Conservation (phyloP, 2,329 filamentous ascomycete species). For the Colletotrichum filicis region DNA sequence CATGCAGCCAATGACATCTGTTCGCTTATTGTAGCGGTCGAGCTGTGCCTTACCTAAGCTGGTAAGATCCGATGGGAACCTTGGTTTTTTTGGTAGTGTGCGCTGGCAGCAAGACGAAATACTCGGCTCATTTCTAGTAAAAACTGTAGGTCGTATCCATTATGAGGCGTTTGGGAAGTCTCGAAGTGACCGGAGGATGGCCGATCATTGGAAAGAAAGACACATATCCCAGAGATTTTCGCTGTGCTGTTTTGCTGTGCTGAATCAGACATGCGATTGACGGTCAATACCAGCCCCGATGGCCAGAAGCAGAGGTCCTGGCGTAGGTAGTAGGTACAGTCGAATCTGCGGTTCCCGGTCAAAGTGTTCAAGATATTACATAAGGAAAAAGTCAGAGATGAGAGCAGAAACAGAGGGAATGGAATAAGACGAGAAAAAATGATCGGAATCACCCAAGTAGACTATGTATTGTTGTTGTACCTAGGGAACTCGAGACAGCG, state of each 20-base stretch:
- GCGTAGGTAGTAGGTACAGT: neutral
- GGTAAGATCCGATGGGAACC: slow-evolving; percentile 6
- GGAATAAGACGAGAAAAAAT: neutral
- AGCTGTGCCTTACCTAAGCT: slow-evolving; percentile 19
- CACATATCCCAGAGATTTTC: slow-evolving; percentile 3
- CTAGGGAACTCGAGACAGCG: neutral
- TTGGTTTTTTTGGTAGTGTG: slow-evolving; percentile 12
- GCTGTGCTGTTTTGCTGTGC: neutral
- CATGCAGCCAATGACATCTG: neutral
- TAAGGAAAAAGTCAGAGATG: neutral
- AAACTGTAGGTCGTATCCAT: neutral
- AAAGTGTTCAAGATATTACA: neutral
- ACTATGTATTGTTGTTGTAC: neutral
- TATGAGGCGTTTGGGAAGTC: neutral
- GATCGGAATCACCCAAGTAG: neutral
- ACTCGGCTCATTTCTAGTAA: neutral
- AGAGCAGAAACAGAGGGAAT: neutral
- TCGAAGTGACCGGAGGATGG: slow-evolving; percentile 10
- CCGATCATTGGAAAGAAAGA: neutral
- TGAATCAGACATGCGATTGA: slow-evolving; percentile 12
- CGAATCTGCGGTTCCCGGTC: neutral
- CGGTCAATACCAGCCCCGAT: neutral
- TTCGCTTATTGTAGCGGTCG: neutral
- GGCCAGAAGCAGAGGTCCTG: neutral
- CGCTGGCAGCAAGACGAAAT: slow-evolving; percentile 10